phyloP scores from a whole-genome alignment of 768 basidiomycete species.

The Kwoniella mangroviensis region DNA sequence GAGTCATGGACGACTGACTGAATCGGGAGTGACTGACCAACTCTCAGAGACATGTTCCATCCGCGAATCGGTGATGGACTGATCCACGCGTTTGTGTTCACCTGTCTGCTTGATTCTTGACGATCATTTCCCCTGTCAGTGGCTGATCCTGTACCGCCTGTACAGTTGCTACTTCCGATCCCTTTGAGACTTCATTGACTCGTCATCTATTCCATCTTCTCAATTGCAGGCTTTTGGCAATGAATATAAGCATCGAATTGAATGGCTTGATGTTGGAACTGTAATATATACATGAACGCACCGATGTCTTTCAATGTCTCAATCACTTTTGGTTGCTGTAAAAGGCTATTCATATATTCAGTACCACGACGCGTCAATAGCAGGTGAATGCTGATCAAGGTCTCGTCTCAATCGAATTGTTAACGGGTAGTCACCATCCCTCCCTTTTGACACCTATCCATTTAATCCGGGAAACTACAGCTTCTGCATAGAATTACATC shows the following conservation, averaged over 20 bases:
- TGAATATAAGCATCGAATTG: background rate
- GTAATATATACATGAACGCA: background rate
- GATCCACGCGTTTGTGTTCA: background rate
- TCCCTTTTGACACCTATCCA: background rate
- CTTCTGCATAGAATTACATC: no score
- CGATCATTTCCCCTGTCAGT: background rate
- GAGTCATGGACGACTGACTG: background rate
- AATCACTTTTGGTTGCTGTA: background rate
- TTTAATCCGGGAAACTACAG: no score
- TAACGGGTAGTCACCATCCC: background rate
- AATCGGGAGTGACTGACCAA: background rate
- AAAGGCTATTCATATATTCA: no score
- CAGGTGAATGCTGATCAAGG: no score
- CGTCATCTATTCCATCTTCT: background rate
- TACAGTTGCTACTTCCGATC: background rate
- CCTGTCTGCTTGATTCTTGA: background rate
- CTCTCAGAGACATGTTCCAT: background rate
- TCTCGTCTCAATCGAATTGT: background rate
- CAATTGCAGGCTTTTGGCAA: background rate
- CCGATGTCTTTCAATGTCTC: background rate
- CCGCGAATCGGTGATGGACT: background rate
- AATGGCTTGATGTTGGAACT: background rate
- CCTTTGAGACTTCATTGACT: constrained; percentile 12
- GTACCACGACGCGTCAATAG: background rate
- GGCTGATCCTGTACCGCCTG: background rate